Evolutionary conservation across 2,329 filamentous ascomycete species (phyloP).

Genomic region (Aspergillus carbonarius): DNA sequence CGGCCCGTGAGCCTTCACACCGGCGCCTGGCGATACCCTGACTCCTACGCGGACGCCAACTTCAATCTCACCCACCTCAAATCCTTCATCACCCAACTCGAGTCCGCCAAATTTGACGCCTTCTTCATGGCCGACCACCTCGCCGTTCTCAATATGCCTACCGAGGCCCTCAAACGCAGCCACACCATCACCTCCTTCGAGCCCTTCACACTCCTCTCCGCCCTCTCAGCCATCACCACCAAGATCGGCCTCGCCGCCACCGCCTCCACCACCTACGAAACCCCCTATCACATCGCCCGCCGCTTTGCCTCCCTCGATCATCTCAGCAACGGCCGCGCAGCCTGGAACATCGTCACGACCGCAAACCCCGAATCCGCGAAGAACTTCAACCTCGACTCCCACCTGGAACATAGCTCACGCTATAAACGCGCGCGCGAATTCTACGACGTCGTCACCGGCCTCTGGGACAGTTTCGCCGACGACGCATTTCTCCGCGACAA

Average conservation of each 20-base stretch:
- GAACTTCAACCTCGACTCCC: constrained; percentile 54
- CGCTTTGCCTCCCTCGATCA: constrained; percentile 56
- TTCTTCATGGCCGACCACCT: constrained; percentile 60
- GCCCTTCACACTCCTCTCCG: constrained; percentile 54
- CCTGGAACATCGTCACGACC: constrained; percentile 57
- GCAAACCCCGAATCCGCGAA: constrained; percentile 54
- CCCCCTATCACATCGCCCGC: constrained; percentile 54
- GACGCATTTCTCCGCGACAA: constrained; percentile 54
- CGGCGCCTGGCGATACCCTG: constrained; percentile 58
- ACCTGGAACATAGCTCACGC: constrained; percentile 50
- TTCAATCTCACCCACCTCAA: constrained; percentile 57
- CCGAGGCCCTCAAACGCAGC: constrained; percentile 57
- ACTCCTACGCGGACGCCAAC: constrained; percentile 57
- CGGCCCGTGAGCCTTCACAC: constrained; percentile 57
- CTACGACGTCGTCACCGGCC: constrained; percentile 53
- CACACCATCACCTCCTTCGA: constrained; percentile 61
- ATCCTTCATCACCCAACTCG: constrained; percentile 55
- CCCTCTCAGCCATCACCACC: constrained; percentile 50
- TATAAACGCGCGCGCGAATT: constrained; percentile 55
- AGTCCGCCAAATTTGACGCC: constrained; percentile 56
- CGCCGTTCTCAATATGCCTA: constrained; percentile 57
- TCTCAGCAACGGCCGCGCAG: constrained; percentile 50
- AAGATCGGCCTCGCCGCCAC: constrained; percentile 55
- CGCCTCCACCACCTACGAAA: constrained; percentile 54
- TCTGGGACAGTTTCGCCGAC: constrained; percentile 58